A percentile compares a stretch with the other conserved stretches of the same genome.
Evolutionary conservation across 192 early-diverging fungal genomes (phyloP).

Genomic region (Coemansia sp.): DNA sequence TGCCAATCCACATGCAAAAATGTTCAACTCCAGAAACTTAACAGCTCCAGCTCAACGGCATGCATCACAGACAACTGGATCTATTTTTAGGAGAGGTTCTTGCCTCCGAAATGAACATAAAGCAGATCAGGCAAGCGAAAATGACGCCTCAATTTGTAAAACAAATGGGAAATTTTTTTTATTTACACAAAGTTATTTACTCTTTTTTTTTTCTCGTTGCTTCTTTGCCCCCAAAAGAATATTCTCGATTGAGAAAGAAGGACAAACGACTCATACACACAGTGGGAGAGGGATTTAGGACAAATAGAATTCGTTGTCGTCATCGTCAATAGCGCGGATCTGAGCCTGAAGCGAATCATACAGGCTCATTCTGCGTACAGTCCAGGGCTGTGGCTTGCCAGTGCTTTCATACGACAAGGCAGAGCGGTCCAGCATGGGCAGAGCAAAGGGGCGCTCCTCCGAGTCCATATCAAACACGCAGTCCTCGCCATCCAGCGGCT

Average conservation of each 20-base stretch:
- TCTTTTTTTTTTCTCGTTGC: neutral
- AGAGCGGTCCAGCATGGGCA: slow-evolving; percentile 12
- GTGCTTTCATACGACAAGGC: slow-evolving; percentile 21
- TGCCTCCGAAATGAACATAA: too few relatives aligned
- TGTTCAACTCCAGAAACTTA: too few relatives aligned
- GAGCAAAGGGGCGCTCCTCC: slow-evolving; percentile 6
- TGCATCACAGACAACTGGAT: too few relatives aligned
- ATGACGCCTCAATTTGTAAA: neutral
- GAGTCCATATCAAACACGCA: slow-evolving; percentile 47
- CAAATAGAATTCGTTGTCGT: slow-evolving; percentile 47
- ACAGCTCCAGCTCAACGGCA: too few relatives aligned
- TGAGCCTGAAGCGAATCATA: slow-evolving; percentile 40
- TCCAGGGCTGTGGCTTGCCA: slow-evolving; percentile 41
- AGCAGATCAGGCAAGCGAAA: too few relatives aligned
- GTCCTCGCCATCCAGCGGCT: slow-evolving; percentile 11
- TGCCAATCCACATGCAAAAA: too few relatives aligned
- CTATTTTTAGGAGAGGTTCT: too few relatives aligned
- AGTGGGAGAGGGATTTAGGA: slow-evolving; percentile 3
- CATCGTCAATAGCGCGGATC: slow-evolving; percentile 46
- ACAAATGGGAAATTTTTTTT: neutral
- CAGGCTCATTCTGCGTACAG: slow-evolving; percentile 28
- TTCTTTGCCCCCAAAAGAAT: neutral
- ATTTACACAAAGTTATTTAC: slow-evolving; percentile 5
- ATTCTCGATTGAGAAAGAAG: too few relatives aligned
- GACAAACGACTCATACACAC: too few relatives aligned